These are phyloP conservation scores for Mortierella sp. DNA, from an alignment of 371 early-diverging fungal genomes.

Conservation along the genomic window DNA sequence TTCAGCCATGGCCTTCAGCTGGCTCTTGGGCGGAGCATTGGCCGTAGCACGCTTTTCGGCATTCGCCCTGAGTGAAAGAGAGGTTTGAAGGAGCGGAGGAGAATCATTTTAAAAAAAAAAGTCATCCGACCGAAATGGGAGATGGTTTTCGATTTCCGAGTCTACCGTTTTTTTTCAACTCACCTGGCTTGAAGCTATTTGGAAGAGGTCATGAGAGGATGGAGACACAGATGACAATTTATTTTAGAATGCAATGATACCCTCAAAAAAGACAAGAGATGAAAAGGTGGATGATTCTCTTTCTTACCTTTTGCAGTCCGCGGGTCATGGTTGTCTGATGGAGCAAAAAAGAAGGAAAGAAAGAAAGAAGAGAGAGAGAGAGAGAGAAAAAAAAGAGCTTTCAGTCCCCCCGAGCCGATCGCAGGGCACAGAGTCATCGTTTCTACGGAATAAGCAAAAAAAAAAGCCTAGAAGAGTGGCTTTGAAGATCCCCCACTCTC, in stretches of 20 bases:
- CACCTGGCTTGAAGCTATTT: constrained; percentile 50
- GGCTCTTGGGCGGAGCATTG: constrained; percentile 52
- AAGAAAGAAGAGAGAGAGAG: neutral
- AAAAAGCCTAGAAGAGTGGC: no score
- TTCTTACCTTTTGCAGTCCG: constrained; percentile 47
- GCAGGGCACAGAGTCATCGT: no score
- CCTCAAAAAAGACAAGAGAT: neutral
- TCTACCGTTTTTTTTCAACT: constrained; percentile 7
- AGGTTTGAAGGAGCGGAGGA: neutral
- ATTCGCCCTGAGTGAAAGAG: constrained; percentile 37
- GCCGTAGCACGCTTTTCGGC: constrained; percentile 53
- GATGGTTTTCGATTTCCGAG: neutral
- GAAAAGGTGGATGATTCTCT: neutral
- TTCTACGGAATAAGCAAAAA: no score
- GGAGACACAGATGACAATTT: neutral
- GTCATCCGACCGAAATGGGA: neutral
- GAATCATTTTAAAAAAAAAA: neutral
- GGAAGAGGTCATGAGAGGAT: neutral
- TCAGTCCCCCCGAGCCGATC: no score
- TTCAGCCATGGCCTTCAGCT: constrained; percentile 49
- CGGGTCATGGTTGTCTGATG: constrained; percentile 40
- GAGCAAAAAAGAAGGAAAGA: neutral
- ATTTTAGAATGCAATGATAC: neutral
- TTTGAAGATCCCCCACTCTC: no score
- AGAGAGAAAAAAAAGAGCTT: neutral